These are phyloP conservation scores for Saccharomyces hybrid DNA, from an alignment of 1,139 yeast species.

Conservation along the genomic window DNA sequence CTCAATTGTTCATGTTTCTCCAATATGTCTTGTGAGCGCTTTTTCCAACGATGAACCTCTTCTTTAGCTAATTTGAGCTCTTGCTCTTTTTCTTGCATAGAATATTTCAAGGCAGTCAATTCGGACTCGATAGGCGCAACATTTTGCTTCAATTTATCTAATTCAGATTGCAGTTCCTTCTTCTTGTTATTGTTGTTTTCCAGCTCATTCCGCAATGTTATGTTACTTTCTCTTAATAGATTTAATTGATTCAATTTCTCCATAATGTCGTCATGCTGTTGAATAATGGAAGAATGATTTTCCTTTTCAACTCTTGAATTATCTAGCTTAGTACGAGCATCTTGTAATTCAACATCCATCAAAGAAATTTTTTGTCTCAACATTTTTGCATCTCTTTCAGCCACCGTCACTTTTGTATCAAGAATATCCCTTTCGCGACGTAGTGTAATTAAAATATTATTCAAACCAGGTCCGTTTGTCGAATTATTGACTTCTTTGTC, in stretches of 20 bases:
- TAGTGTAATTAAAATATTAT: slow-evolving; percentile 49
- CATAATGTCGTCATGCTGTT: slow-evolving; percentile 46
- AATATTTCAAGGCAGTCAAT: slow-evolving; percentile 32
- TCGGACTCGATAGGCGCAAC: slow-evolving; percentile 15
- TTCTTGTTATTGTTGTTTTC: slow-evolving; percentile 20
- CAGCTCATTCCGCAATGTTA: slow-evolving; percentile 57
- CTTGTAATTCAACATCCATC: slow-evolving; percentile 25
- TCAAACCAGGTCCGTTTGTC: slow-evolving; percentile 19
- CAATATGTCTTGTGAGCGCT: slow-evolving; percentile 43
- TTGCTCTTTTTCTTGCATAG: slow-evolving; percentile 39
- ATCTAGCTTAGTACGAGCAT: slow-evolving; percentile 6
- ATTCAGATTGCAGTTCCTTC: slow-evolving; percentile 32
- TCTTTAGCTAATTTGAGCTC: slow-evolving; percentile 36
- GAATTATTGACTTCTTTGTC: neutral
- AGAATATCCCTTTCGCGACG: slow-evolving; percentile 73
- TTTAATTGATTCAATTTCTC: slow-evolving; percentile 63
- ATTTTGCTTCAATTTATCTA: slow-evolving; percentile 32
- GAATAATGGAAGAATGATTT: slow-evolving; percentile 34
- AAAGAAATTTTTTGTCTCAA: slow-evolving; percentile 37
- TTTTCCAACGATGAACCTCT: slow-evolving; percentile 48
- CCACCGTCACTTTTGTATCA: slow-evolving; percentile 49
- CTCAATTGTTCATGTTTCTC: slow-evolving; percentile 44
- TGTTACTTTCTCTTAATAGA: slow-evolving; percentile 67
- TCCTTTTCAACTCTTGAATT: slow-evolving; percentile 5
- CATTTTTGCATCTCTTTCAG: slow-evolving; percentile 28